These are phyloP conservation scores for Colletotrichum falcatum DNA, from an alignment of 2,329 filamentous ascomycete species.

Conservation along the genomic window DNA sequence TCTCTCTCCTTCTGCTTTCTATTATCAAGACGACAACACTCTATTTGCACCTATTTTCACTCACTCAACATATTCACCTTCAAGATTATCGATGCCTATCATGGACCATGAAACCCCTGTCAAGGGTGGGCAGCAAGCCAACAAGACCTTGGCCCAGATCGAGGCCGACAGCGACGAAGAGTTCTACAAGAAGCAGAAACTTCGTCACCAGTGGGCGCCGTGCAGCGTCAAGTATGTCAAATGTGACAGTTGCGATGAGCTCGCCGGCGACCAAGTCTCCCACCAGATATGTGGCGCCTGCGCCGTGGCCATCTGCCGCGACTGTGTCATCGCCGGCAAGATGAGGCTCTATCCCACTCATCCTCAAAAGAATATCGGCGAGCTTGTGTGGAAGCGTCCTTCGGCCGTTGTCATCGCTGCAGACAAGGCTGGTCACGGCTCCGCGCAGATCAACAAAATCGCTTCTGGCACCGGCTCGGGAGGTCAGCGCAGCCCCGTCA, in stretches of 20 bases:
- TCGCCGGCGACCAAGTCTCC: not conserved
- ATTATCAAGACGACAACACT: too few relatives aligned
- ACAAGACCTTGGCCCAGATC: not conserved
- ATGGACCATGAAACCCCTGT: not conserved
- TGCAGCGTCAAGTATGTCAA: not conserved
- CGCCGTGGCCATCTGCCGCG: constrained; percentile 8
- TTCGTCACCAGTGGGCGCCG: not conserved
- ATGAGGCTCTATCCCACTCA: not conserved
- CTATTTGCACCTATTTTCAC: not conserved
- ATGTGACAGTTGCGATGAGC: constrained; percentile 1
- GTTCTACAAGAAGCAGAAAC: not conserved
- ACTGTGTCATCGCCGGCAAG: constrained; percentile 2
- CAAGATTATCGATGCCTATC: not conserved
- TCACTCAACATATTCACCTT: not conserved
- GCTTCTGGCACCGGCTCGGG: not conserved
- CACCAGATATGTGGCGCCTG: not conserved
- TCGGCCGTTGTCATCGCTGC: too few relatives aligned
- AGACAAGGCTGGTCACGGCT: too few relatives aligned
- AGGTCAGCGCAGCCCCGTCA: not conserved
- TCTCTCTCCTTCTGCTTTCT: not conserved
- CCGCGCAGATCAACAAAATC: not conserved
- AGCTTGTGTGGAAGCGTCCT: constrained; percentile 3
- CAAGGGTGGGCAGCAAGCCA: too few relatives aligned
- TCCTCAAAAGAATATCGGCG: constrained; percentile 1
- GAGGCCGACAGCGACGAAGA: not conserved